These are phyloP conservation scores for Chlamydomonas incerta DNA, from an alignment of 139 green algal species.

Conservation along the genomic window DNA sequence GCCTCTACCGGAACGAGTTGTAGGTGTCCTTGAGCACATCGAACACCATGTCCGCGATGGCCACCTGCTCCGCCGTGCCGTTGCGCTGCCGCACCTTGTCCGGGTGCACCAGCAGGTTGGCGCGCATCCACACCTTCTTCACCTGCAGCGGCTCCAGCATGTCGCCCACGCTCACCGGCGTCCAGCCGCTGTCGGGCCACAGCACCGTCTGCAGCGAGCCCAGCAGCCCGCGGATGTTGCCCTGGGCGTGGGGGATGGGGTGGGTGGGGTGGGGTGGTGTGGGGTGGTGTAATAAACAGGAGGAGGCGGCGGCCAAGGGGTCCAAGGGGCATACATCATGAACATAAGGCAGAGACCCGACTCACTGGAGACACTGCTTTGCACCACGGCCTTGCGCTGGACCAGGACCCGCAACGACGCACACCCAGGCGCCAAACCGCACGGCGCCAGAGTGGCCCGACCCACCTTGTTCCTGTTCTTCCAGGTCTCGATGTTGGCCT, in stretches of 20 bases:
- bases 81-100: conserved; percentile 95
- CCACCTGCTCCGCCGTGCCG: conserved; percentile 85
- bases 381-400: no score
- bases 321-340: no score
- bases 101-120: conserved; percentile 94
- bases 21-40: conserved; percentile 90
- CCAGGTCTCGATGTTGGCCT: conserved; percentile 78
- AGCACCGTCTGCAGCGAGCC: conserved; percentile 87
- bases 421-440: no score
- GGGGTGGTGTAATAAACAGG: no score
- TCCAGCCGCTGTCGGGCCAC: conserved; percentile 89
- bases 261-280: neutral
- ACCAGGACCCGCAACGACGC: no score
- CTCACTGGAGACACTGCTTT: no score
- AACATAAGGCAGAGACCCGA: no score
- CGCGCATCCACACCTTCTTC: conserved; percentile 90
- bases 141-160: conserved; percentile 85
- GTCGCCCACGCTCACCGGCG: conserved; percentile 80
- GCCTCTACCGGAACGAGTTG: conserved; percentile 68
- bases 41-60: conserved; percentile 93
- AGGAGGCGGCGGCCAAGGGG: no score
- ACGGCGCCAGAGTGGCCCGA: neutral
- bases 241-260: no score
- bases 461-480: conserved; percentile 75
- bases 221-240: conserved; percentile 92